Evolutionary conservation across 139 green algal genomes (phyloP).

Genomic region (Micractinium sp.): DNA sequence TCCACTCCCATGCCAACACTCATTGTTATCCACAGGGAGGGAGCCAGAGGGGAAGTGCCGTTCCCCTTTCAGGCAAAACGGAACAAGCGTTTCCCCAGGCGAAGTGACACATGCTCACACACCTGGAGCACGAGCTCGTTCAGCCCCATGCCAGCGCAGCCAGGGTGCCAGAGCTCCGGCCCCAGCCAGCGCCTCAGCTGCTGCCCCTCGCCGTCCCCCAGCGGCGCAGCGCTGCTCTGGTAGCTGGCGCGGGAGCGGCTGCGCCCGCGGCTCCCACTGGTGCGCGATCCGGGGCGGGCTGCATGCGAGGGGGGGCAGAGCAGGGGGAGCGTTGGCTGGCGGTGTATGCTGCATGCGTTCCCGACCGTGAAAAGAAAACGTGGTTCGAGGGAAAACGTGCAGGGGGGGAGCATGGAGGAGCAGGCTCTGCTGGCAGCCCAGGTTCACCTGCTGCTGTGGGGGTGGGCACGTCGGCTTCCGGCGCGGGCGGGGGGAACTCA

Average conservation of each 20-base stretch:
- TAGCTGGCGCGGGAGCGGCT: not conserved
- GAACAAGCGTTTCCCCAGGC: too few relatives aligned
- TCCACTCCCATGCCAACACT: not conserved
- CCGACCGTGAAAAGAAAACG: too few relatives aligned
- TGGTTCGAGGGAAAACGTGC: too few relatives aligned
- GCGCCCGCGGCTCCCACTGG: not conserved
- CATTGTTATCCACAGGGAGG: too few relatives aligned
- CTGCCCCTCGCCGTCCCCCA: not conserved
- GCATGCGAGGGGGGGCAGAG: not conserved
- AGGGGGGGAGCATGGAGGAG: not conserved
- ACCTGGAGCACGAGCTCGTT: constrained; percentile 32
- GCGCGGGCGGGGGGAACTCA: not conserved
- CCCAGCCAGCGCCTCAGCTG: constrained; percentile 20
- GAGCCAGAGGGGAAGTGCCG: not conserved
- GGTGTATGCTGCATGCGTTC: too few relatives aligned
- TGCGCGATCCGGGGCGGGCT: not conserved
- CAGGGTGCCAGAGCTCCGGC: constrained; percentile 15
- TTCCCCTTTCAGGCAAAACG: too few relatives aligned
- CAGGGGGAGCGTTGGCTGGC: too few relatives aligned
- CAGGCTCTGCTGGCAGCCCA: not conserved
- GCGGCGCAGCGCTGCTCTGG: not conserved
- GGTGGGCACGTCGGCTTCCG: not conserved
- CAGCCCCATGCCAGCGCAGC: constrained; percentile 1
- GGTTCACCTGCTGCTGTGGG: not conserved
- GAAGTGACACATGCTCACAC: not conserved